A percentile compares a stretch with the other conserved stretches of the same genome.
Conservation (phyloP, 768 basidiomycete genomes). For the Cystofilobasidium macerans region DNA sequence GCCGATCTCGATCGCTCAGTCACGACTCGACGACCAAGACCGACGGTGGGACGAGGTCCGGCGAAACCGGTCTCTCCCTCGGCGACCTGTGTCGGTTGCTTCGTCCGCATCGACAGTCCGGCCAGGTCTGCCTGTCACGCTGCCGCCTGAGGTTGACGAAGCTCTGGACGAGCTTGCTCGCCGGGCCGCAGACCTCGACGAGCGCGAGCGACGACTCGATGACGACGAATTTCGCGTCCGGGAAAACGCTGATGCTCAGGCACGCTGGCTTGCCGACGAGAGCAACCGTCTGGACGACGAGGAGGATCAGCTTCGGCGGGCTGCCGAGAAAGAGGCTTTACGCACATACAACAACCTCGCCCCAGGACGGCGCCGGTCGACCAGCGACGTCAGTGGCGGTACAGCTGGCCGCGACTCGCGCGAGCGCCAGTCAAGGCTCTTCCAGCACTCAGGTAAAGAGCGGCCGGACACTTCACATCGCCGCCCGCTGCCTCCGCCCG, state of each 20-base stretch:
- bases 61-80: background rate
- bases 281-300: background rate
- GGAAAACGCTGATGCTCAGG: constrained; percentile 9
- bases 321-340: background rate
- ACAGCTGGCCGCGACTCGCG: too few relatives aligned
- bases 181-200: background rate
- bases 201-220: background rate
- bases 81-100: background rate
- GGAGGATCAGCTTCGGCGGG: background rate
- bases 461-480: background rate
- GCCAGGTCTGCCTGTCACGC: background rate
- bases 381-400: too few relatives aligned
- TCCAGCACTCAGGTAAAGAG: background rate
- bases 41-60: constrained; percentile 15
- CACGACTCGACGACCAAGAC: constrained; percentile 5
- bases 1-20: background rate
- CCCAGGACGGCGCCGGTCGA: background rate
- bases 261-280: constrained; percentile 10
- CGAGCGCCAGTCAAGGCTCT: background rate
- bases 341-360: background rate
- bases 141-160: background rate
- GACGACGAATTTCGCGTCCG: constrained; percentile 12
- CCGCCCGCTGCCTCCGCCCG: background rate
- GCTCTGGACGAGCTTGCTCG: background rate
- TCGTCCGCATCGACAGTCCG: background rate